Evolutionary conservation across 2,329 filamentous ascomycete genomes (phyloP).

Genomic region (Penicillium psychrosexuale): DNA sequence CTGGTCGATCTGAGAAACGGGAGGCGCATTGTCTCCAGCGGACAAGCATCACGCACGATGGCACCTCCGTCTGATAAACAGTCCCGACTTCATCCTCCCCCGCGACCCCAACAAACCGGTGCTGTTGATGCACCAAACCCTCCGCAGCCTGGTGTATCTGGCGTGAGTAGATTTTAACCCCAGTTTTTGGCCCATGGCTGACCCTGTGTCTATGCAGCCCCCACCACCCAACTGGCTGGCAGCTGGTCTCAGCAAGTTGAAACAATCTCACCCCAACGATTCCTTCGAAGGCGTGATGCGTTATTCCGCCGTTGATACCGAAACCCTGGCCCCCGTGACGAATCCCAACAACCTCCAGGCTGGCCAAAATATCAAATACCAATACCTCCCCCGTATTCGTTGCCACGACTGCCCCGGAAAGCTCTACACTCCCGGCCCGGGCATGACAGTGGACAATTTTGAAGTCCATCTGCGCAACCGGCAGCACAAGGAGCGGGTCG

Average conservation of each 20-base stretch:
- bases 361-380: constrained; percentile 65
- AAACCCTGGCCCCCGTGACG: constrained; percentile 64
- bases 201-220: constrained; percentile 55
- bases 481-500: constrained; percentile 70
- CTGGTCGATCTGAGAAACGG: constrained; percentile 41
- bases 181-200: constrained; percentile 15
- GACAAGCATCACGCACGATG: constrained; percentile 56
- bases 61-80: constrained; percentile 36
- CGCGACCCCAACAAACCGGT: constrained; percentile 40
- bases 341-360: constrained; percentile 51
- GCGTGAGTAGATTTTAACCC: constrained; percentile 41
- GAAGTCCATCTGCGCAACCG: constrained; percentile 88
- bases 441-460: constrained; percentile 82
- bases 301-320: constrained; percentile 73
- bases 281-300: constrained; percentile 89
- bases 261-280: constrained; percentile 70
- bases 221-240: constrained; percentile 83
- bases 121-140: constrained; percentile 47
- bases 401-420: constrained; percentile 93
- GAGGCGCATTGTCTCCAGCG: constrained; percentile 42
- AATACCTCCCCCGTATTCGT: constrained; percentile 83
- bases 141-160: constrained; percentile 41
- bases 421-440: constrained; percentile 85
- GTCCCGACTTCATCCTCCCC: constrained; percentile 26
- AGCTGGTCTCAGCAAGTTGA: constrained; percentile 68